Percentiles rank a stretch among this genome's conserved stretches.
These are phyloP conservation scores for Dothideomycetidae sp. DNA, from an alignment of 2,329 filamentous ascomycete species.

Conservation along the genomic window DNA sequence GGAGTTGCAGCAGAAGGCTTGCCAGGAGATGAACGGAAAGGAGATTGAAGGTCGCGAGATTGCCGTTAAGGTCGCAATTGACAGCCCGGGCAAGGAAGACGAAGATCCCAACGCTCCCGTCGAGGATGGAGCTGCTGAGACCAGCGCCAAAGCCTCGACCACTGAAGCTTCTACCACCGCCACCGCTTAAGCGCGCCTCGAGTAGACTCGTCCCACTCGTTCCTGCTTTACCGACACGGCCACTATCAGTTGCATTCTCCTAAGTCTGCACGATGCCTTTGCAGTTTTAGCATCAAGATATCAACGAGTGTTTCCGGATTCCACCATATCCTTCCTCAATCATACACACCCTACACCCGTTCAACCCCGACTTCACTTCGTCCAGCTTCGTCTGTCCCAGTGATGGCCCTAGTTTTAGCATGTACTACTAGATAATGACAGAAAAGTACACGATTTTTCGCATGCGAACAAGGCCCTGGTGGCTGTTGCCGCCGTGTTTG, in stretches of 20 bases:
- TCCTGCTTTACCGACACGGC: neutral
- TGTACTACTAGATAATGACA: constrained; percentile 12
- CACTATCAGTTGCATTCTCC: neutral
- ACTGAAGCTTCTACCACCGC: constrained; percentile 22
- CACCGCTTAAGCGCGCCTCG: constrained; percentile 6
- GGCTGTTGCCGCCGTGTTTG: too few species aligned
- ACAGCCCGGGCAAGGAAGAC: constrained; percentile 98
- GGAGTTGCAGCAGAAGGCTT: constrained; percentile 94
- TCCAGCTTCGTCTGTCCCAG: constrained; percentile 7
- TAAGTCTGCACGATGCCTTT: neutral
- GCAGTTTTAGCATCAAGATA: neutral
- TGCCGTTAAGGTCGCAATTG: constrained; percentile 98
- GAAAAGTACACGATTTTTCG: constrained; percentile 8
- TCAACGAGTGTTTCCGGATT: neutral
- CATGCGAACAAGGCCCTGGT: too few species aligned
- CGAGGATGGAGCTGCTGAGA: constrained; percentile 27
- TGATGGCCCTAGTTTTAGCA: constrained; percentile 10
- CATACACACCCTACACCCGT: neutral
- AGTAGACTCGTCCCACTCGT: neutral
- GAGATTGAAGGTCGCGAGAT: constrained; percentile 98
- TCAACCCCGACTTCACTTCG: constrained; percentile 7
- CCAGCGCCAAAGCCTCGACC: constrained; percentile 21
- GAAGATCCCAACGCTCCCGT: constrained; percentile 42
- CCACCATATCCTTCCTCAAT: neutral
- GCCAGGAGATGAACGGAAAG: constrained; percentile 97